These are phyloP conservation scores for Tetraselmis chui DNA, from an alignment of 139 green algal genomes.

Conservation along the genomic window DNA sequence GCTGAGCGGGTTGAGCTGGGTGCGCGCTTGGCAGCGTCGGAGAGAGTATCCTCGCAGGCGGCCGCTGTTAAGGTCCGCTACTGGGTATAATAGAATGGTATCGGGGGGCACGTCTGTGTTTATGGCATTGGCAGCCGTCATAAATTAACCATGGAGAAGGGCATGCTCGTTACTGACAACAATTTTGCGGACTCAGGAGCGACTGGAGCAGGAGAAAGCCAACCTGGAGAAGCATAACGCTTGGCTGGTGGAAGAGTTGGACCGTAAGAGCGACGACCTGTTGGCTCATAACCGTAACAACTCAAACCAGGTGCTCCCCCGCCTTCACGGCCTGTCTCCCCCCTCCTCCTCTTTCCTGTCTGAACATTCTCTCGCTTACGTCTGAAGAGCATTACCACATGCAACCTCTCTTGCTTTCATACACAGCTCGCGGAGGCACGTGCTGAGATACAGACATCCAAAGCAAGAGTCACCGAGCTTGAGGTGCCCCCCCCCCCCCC, in stretches of 20 bases:
- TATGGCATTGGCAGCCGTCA: too few species aligned
- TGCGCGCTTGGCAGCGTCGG: background rate
- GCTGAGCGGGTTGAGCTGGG: background rate
- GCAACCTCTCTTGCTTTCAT: background rate
- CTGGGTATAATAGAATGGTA: too few species aligned
- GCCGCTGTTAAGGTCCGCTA: background rate
- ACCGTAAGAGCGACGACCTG: conserved; percentile 26
- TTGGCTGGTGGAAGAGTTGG: conserved; percentile 39
- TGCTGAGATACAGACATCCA: conserved; percentile 1
- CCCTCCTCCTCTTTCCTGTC: background rate
- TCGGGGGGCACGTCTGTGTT: too few species aligned
- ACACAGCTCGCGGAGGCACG: background rate
- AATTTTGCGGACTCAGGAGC: conserved; percentile 13
- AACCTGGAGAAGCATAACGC: conserved; percentile 36
- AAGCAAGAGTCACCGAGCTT: conserved; percentile 7
- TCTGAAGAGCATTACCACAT: background rate
- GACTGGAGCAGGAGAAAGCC: conserved; percentile 42
- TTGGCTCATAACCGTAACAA: conserved; percentile 29
- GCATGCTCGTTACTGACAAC: too few species aligned
- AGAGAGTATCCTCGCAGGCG: background rate
- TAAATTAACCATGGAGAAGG: too few species aligned
- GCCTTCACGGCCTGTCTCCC: too few species aligned
- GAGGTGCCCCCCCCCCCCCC: too few species aligned
- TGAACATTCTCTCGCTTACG: background rate
- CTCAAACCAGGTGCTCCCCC: conserved; percentile 8